A percentile compares a stretch with the other conserved stretches of the same genome.
Conservation (phyloP, 768 basidiomycete species). For the Pseudohyphozyma bogoriensis region DNA sequence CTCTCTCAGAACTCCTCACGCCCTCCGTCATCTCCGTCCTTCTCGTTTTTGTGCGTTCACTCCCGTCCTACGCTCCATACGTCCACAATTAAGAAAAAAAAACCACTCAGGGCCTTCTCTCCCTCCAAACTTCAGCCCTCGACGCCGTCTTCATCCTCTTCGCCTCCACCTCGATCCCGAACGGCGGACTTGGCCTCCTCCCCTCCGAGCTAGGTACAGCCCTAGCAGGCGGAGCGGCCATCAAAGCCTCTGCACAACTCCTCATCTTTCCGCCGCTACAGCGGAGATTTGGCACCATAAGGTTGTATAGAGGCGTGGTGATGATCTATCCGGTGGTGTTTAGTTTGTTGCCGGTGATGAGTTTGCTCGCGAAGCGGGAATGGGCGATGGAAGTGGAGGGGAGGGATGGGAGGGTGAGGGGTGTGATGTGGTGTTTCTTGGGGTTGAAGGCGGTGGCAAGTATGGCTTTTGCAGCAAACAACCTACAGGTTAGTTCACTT, state of each 20-base stretch:
- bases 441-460: too few relatives aligned
- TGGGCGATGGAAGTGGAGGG: too few relatives aligned
- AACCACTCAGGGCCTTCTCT: slow-evolving; percentile 20
- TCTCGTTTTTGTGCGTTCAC: slow-evolving; percentile 9
- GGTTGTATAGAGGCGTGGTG: too few relatives aligned
- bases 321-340: too few relatives aligned
- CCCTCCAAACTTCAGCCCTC: slow-evolving; percentile 19
- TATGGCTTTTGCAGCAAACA: too few relatives aligned
- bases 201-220: slow-evolving; percentile 24
- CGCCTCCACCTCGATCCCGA: slow-evolving; percentile 22
- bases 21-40: slow-evolving; percentile 5
- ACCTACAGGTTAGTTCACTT: too few relatives aligned
- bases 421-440: too few relatives aligned
- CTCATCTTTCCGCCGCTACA: slow-evolving; percentile 30
- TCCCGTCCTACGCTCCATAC: too few relatives aligned
- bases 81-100: too few relatives aligned
- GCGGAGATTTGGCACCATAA: slow-evolving; percentile 21
- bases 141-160: slow-evolving; percentile 29
- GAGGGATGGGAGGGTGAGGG: too few relatives aligned
- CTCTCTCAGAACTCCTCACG: slow-evolving; percentile 9
- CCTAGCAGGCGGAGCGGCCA: slow-evolving; percentile 21
- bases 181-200: slow-evolving; percentile 28
- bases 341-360: too few relatives aligned
- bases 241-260: slow-evolving; percentile 16
- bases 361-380: too few relatives aligned